phyloP scores from a whole-genome alignment of 441 rosid species.

The Breynia disticha region DNA sequence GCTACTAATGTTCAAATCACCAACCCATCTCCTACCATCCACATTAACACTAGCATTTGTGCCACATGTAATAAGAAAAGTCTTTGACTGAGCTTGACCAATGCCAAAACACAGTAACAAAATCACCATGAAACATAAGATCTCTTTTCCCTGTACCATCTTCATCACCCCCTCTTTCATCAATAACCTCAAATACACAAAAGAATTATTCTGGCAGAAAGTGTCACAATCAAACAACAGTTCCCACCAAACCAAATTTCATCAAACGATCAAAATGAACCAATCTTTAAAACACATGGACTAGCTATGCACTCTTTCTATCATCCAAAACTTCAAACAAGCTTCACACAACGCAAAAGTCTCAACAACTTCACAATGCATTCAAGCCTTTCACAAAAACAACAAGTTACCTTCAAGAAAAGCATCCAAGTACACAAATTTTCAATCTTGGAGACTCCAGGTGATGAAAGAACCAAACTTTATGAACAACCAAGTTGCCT shows the following conservation, averaged over 20 bases:
- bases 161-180: slow-evolving; percentile 22
- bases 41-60: slow-evolving; percentile 38
- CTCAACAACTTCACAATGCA: too few species aligned
- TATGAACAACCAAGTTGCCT: too few species aligned
- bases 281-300: background rate
- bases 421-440: too few species aligned
- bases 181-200: slow-evolving; percentile 10
- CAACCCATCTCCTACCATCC: slow-evolving; percentile 72
- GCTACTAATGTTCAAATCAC: slow-evolving; percentile 40
- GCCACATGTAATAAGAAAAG: slow-evolving; percentile 62
- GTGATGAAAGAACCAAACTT: too few species aligned
- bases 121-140: slow-evolving; percentile 21
- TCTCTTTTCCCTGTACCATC: slow-evolving; percentile 21
- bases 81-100: slow-evolving; percentile 47
- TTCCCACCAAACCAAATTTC: background rate
- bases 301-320: background rate
- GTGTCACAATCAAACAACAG: too few species aligned
- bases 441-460: too few species aligned
- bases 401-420: too few species aligned
- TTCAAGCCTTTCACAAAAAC: too few species aligned
- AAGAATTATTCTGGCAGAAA: slow-evolving; percentile 2
- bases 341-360: too few species aligned
- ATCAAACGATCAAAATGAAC: background rate
- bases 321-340: too few species aligned
- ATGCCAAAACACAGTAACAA: slow-evolving; percentile 16